Evolutionary conservation across 1,284 basidiomycete genomes (phyloP), one percentile per base, ranked within the genome.

Genomic region (Phenoliferia sp.): DNA sequence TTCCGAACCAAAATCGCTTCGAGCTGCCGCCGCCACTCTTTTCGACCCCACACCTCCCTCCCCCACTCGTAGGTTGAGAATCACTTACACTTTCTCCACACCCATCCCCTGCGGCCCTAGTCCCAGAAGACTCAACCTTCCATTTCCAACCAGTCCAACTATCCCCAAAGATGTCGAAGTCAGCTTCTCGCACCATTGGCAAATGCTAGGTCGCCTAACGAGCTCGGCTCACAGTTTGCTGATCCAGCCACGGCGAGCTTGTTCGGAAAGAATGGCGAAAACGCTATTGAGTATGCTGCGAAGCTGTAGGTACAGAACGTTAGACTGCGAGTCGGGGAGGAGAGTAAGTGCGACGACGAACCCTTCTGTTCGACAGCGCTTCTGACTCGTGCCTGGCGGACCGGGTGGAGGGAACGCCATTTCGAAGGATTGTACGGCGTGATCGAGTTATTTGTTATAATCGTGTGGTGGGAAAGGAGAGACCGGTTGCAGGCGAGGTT

Each of bases 231-330:
- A 44, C 39, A 44, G 80, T 98, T 98, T 39, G 94, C 92, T 0
- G 93, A 85, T 1, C 91, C 92, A 6, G 93, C 93, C 26, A 96
- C 82, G 1, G 94, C 95, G 33, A 97, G 80, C 31, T 87, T 85
- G 22, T 84, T 83, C 17, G 86, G 88, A 78, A 90, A 91, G 79
- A 96, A 98, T 5, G 95, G 95, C 0, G 92, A 95, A 88, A 92
- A 98, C 10, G 89, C 86, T 50, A 96, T 75, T 2, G 86, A 81
- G 78, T 96, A 95, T 78, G 95, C 94, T 0, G 94, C 88, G 79
- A 91, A 96, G 0, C 80, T 80, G 67, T n/a, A 7, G 31, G 33
- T n/a, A 31, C 4, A 22, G 16, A 3, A 32, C 15, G 12, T 15
- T 26, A 28, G 2, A 2, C 16, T 6, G 32, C 17, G 15, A n/a